Conservation (phyloP, 345 rosid genomes). For the Ricinus communis region DNA sequence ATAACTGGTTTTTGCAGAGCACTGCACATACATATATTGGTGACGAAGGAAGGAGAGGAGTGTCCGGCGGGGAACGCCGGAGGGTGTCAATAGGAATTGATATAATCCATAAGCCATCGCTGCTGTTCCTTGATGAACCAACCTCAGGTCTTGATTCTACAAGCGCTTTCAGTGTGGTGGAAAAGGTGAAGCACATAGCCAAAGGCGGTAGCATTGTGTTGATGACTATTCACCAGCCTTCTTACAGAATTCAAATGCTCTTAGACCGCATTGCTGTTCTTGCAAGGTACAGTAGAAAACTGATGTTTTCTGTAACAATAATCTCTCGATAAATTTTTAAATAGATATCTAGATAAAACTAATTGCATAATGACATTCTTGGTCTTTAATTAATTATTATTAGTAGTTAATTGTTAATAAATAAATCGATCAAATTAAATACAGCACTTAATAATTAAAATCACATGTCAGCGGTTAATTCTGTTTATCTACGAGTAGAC, state of each 20-base stretch:
- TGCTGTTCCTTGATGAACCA: constrained; percentile 86
- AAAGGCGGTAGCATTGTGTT: constrained; percentile 66
- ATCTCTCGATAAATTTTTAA: no score
- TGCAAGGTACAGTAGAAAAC: constrained; percentile 13
- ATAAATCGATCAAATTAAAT: no score
- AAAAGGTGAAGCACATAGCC: constrained; percentile 79
- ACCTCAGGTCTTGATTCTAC: constrained; percentile 91
- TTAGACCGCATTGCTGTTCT: constrained; percentile 51
- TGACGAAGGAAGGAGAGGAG: constrained; percentile 77
- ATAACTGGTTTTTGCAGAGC: constrained; percentile 22
- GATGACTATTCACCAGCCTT: constrained; percentile 86
- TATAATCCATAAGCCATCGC: constrained; percentile 75
- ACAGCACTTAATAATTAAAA: no score
- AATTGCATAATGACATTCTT: no score
- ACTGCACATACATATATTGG: constrained; percentile 62
- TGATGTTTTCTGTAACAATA: no score
- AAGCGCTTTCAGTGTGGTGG: constrained; percentile 79
- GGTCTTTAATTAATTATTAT: no score
- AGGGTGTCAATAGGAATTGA: constrained; percentile 83
- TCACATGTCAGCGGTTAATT: no score
- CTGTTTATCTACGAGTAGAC: no score
- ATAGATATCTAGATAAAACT: neutral
- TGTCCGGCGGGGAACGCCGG: constrained; percentile 77
- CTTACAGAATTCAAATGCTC: constrained; percentile 55
- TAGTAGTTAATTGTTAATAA: no score